These are phyloP conservation scores for Candida morakotiae DNA, from an alignment of 805 yeast species.

Conservation along the genomic window DNA sequence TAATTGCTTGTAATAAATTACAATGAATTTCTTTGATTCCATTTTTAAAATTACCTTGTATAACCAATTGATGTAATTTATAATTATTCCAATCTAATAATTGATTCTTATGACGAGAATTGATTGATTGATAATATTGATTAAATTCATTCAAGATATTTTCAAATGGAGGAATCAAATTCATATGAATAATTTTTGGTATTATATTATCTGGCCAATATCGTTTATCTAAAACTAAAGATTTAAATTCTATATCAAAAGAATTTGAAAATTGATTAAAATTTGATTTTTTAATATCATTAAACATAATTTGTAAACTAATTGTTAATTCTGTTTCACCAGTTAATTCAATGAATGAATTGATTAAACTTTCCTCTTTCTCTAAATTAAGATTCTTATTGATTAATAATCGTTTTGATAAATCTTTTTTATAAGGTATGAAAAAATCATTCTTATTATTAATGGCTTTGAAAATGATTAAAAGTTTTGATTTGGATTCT, in stretches of 20 bases:
- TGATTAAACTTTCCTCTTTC: constrained; percentile 19
- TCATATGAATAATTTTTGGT: constrained; percentile 20
- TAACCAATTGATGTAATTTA: constrained; percentile 36
- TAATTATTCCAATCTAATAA: constrained; percentile 39
- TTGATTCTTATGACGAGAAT: constrained; percentile 20
- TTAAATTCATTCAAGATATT: constrained; percentile 18
- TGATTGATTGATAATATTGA: constrained; percentile 14
- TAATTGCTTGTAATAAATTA: constrained; percentile 42
- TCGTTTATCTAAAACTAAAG: constrained; percentile 30
- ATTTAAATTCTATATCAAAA: constrained; percentile 20
- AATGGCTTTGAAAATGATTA: constrained; percentile 28
- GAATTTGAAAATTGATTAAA: constrained; percentile 2
- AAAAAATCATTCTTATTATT: constrained; percentile 32
- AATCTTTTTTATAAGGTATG: constrained; percentile 25
- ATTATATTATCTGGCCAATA: constrained; percentile 42
- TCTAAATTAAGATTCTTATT: constrained; percentile 15
- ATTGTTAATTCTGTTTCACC: constrained; percentile 27
- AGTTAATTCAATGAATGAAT: constrained; percentile 22
- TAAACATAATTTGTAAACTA: constrained; percentile 28
- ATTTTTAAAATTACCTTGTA: constrained; percentile 26
- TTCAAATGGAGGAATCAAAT: constrained; percentile 16
- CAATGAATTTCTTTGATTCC: constrained; percentile 31
- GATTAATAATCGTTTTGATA: constrained; percentile 34
- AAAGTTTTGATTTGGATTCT: constrained; percentile 14
- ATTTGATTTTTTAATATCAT: constrained; percentile 20